These are phyloP conservation scores for Globisporangium apiculatum DNA, from an alignment of 352 stramenopile genomes.

Conservation along the genomic window DNA sequence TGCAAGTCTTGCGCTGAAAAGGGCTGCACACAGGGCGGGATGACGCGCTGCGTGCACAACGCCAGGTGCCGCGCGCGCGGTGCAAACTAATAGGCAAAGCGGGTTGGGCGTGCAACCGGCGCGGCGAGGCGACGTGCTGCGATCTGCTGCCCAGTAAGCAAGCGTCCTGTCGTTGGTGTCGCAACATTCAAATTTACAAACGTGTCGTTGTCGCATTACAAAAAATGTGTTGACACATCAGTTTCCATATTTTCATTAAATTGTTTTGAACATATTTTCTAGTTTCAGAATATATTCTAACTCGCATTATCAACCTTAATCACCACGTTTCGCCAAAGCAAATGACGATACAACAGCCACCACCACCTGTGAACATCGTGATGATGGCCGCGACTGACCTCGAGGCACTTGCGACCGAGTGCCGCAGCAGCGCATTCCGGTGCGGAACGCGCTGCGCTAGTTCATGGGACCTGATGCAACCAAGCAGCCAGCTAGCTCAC, in stretches of 20 bases:
- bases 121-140: conserved; percentile 23
- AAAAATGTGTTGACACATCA: too few species aligned
- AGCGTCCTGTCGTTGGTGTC: conserved; percentile 25
- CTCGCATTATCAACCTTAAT: neutral
- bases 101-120: conserved; percentile 1
- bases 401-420: conserved; percentile 44
- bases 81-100: conserved; percentile 1
- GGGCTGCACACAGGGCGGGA: conserved; percentile 32
- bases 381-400: conserved; percentile 25
- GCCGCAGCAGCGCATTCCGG: conserved; percentile 42
- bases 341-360: neutral
- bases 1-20: conserved; percentile 24
- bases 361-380: too few species aligned
- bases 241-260: too few species aligned
- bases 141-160: neutral
- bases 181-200: conserved; percentile 1
- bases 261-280: too few species aligned
- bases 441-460: conserved; percentile 15
- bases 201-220: neutral
- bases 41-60: conserved; percentile 12
- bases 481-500: neutral
- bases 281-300: too few species aligned
- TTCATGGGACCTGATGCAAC: neutral
- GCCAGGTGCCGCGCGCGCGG: conserved; percentile 1
- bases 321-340: too few species aligned